Evolutionary conservation across 1,284 basidiomycete genomes (phyloP), one percentile per base, ranked within the genome.

Genomic region (Fomitopsis schrenkii): DNA sequence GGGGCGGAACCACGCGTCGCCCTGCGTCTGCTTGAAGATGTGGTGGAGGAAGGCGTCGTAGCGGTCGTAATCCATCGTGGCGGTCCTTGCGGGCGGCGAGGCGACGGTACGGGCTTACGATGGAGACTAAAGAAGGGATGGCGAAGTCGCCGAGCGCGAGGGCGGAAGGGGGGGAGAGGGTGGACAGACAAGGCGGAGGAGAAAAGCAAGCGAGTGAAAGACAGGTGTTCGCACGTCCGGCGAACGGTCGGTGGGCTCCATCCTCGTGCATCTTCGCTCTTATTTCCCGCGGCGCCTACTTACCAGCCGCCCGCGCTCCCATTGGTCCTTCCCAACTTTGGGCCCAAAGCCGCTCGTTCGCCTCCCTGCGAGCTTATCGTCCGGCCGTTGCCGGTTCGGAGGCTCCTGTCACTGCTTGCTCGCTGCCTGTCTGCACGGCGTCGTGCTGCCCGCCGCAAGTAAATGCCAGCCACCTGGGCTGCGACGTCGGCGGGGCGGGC

Each of bases 21-120:
- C 80, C 73, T 84, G 83, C 9, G 83, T 84, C 71, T 83, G 80
- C 70, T 79, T 79, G 77, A 79, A 86, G 61, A 86, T 85, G 66
- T 79, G 77, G 70, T 81, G 80, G 64, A 81, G 74, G 64, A 81
- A 76, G 61, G 79, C 79, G 68, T 81, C 80, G 74, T 80, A 80
- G 63, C 79, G 75, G 75, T 79, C 78, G 72, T 79, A 79, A 67
- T 79, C 78, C 75, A 78, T 79, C 61, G 67, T 61, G 57, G 64
- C 56, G 19, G 30, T 28, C 17, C 50, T 53, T 33, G 50, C 28
- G 50, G 50, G 45, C 45, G 12, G 50, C 50, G 36, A n/a, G 35
- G 52, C 52, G 52, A 54, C 12, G 52, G n/a, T 22, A 38, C 52
- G 28, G 52, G 52, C 35, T 54, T 14, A 40, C 52, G 52, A n/a